Conservation (phyloP, 805 yeast genomes). For the Cephaloascus fragrans region DNA sequence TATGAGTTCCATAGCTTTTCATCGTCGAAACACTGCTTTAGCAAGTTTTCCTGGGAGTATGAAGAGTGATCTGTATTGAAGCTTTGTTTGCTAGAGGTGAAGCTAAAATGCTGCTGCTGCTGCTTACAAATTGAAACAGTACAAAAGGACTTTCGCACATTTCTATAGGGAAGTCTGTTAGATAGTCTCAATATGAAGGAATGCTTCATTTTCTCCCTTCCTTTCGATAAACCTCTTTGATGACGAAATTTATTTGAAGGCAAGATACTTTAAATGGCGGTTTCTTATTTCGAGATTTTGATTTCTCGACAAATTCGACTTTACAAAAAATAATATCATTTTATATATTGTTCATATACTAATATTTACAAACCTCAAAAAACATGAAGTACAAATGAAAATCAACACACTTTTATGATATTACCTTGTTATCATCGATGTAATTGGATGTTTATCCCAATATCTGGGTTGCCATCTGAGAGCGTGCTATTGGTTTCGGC, state of each 20-base stretch:
- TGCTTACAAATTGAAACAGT: background rate
- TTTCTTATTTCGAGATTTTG: constrained; percentile 5
- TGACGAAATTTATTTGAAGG: too few relatives aligned
- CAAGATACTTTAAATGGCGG: background rate
- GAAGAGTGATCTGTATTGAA: background rate
- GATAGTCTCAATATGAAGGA: background rate
- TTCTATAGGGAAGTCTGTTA: background rate
- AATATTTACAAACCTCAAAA: background rate
- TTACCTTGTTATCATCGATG: background rate
- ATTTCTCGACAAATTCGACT: constrained; percentile 7
- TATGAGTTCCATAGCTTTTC: constrained; percentile 44
- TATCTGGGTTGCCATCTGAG: background rate
- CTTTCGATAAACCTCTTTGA: too few relatives aligned
- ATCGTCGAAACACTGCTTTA: constrained; percentile 52
- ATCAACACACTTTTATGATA: too few relatives aligned
- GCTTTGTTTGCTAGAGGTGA: background rate
- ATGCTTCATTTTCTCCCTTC: background rate
- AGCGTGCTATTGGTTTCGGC: background rate
- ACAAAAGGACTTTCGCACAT: background rate
- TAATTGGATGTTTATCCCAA: background rate
- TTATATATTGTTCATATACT: constrained; percentile 2
- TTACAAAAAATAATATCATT: constrained; percentile 3
- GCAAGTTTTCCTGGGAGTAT: constrained; percentile 9
- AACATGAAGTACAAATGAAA: too few relatives aligned
- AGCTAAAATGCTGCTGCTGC: too few relatives aligned